Evolutionary conservation across 139 green algal genomes (phyloP).

Genomic region (Astrephomene gubernaculifera): DNA sequence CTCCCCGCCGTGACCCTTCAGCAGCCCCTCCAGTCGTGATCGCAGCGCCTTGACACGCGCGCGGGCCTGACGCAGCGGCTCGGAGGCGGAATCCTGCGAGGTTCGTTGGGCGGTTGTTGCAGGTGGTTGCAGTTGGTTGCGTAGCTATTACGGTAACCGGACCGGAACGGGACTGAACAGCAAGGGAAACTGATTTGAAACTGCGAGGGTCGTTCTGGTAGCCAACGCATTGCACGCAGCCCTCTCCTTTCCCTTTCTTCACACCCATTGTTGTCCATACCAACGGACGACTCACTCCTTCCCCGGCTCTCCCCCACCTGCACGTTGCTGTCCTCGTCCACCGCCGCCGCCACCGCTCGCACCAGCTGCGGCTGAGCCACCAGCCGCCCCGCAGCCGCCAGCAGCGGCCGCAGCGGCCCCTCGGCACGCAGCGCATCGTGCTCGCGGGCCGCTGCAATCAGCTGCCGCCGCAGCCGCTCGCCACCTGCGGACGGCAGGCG

Average conservation of each 20-base stretch:
- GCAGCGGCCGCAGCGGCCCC: slow-evolving; percentile 47
- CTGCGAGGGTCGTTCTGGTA: too few species aligned
- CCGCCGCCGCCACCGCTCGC: slow-evolving; percentile 11
- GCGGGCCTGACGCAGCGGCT: slow-evolving; percentile 59
- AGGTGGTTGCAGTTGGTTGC: too few species aligned
- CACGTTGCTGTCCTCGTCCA: slow-evolving; percentile 51
- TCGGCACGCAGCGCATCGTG: slow-evolving; percentile 24
- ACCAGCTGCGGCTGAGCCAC: slow-evolving; percentile 35
- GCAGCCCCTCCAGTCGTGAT: slow-evolving; percentile 64
- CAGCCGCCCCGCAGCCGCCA: slow-evolving; percentile 33
- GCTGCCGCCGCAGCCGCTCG: slow-evolving; percentile 52
- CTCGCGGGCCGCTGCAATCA: slow-evolving; percentile 48
- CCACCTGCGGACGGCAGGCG: too few species aligned
- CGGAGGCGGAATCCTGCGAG: slow-evolving; percentile 68
- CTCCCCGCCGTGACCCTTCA: slow-evolving; percentile 77
- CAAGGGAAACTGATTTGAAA: too few species aligned
- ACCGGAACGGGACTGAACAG: too few species aligned
- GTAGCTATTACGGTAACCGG: too few species aligned
- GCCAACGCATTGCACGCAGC: too few species aligned
- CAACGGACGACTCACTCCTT: too few species aligned
- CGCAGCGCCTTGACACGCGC: slow-evolving; percentile 60
- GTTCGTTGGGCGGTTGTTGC: too few species aligned
- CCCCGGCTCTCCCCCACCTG: neutral
- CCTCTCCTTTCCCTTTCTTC: neutral
- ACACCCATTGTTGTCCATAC: too few species aligned